Evolutionary conservation across 2,329 filamentous ascomycete genomes (phyloP), one percentile per base, ranked within the genome.

Genomic region (Gnomoniopsis sp.): DNA sequence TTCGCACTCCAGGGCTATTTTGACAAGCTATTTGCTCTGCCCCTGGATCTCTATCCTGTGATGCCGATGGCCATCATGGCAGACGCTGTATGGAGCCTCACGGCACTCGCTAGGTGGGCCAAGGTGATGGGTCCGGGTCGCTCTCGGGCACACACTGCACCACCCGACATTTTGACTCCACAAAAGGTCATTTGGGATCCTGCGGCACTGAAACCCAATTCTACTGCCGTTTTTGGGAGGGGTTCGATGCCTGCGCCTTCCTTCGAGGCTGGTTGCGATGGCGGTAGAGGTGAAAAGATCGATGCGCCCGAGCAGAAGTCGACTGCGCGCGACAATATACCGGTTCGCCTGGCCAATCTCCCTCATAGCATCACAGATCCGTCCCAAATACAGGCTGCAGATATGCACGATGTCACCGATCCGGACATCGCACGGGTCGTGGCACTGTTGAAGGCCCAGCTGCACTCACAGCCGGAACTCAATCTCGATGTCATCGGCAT

Each of bases 31-130:
- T 70, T 79, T 2, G 65, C 71, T 0, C 67, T 84, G 0, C 76
- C 81, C 0, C 68, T 75, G 0, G 63, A 68, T 0, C 68, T 72
- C 3, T 81, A 79, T 56, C 76, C 77, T 58, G 71, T 74, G 33
- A 70, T 82, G 23, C 79, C 82, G 0, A 75, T 82, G 10, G 70
- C 76, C 0, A 65, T 75, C 0, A 77, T 73, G 36, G 68, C 75
- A 1, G 77, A 83, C 55, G 68, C 83, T 0, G 74, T 82, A 3
- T 80, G 82, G 54, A 76, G 74, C n/a, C 68, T 80, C 46, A 78
- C 74, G 4, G 79, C 81, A 73, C 71, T 83, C 0, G 75, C 77
- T 1, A 74, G 80, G 7, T 83, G 79, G 79, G 75, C 77, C 6
- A 79, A 79, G 47, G 70, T 81, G 0, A 70, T 77, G 0, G 74